Conservation (phyloP, 441 rosid genomes). For the Omphalea diandra region DNA sequence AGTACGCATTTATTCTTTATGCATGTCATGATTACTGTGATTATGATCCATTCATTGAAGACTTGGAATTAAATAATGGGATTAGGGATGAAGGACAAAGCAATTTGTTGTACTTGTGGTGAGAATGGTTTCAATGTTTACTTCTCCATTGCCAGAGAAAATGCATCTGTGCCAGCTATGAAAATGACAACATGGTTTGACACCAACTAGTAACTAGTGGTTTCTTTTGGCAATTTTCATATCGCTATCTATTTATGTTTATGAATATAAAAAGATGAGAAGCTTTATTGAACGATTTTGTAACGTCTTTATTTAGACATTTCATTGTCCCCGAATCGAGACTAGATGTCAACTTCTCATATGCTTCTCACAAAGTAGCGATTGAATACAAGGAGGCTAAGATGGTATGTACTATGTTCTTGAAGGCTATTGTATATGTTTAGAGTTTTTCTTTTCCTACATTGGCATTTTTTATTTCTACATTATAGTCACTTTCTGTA, state of each 20-base stretch:
- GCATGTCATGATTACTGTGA: no score
- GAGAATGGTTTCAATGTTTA: conserved; percentile 80
- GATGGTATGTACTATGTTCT: no score
- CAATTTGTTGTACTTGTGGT: no score
- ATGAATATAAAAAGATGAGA: background rate
- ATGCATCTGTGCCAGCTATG: conserved; percentile 94
- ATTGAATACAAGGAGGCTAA: conserved; percentile 89
- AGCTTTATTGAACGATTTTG: conserved; percentile 6
- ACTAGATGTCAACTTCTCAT: conserved; percentile 79
- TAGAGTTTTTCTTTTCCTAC: background rate
- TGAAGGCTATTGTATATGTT: background rate
- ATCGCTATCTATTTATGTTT: no score
- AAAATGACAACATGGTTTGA: conserved; percentile 99
- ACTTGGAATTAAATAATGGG: no score
- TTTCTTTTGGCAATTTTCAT: background rate
- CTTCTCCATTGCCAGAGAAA: conserved; percentile 98
- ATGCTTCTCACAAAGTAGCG: conserved; percentile 97
- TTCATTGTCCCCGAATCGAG: conserved; percentile 96
- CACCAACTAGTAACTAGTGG: conserved; percentile 91
- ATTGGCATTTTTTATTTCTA: background rate
- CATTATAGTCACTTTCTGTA: background rate
- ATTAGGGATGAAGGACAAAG: no score
- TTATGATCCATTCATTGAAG: no score
- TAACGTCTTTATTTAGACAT: conserved; percentile 53
- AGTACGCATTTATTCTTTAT: no score